Evolutionary conservation across 495 filamentous ascomycete genomes (phyloP), one percentile per base, ranked within the genome.

Genomic region (Neurospora tetraspora): DNA sequence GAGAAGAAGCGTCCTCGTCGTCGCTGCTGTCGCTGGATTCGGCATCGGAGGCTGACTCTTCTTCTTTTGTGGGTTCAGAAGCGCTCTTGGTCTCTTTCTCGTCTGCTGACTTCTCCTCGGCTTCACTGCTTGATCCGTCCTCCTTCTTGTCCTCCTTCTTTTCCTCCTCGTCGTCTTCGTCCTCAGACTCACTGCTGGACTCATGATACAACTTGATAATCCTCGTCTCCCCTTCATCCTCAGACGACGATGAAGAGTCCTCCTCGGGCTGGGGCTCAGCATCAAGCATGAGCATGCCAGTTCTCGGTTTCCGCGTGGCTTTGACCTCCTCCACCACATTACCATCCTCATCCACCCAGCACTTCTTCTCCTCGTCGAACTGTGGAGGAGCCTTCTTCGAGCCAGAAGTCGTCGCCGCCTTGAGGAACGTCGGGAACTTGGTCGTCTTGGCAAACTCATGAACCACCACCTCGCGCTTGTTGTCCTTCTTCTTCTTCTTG

Each of bases 261-360:
- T 71, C 69, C 31, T 69, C 39, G 14, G 23, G 27, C 53, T 27
- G 53, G 14, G 12, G 53, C 11, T 61, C 40, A 43, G 38, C 61
- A 3, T 43, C 23, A 18, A 34, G 40, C 53, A 14, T 34, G 6
- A 71, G 37, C 20, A 34, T 6, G 2, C 69, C 36, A 2, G 31
- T 72, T 2, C 9, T 31, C 5, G 53, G 69, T 23, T 65, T 31
- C 37, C 40, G 70, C 76, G 75, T 83, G 43, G 77, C 77, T 47
- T 80, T 83, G 20, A 82, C 80, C 5, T 78, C 75, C 69, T 97
- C 91, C 11, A 96, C 89, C 27, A 97, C 77, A 70, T 90, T 89
- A 3, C 94, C 96, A 20, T 89, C 83, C 75, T 89, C 88, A 77
- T 97, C 92, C 5, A 97, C 85, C 96, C 96, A 98, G 0, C 96